Percentiles rank a stretch among this genome's conserved stretches.
Conservation (phyloP, 176 grass and related monocot species). For the Zizania latifolia region DNA sequence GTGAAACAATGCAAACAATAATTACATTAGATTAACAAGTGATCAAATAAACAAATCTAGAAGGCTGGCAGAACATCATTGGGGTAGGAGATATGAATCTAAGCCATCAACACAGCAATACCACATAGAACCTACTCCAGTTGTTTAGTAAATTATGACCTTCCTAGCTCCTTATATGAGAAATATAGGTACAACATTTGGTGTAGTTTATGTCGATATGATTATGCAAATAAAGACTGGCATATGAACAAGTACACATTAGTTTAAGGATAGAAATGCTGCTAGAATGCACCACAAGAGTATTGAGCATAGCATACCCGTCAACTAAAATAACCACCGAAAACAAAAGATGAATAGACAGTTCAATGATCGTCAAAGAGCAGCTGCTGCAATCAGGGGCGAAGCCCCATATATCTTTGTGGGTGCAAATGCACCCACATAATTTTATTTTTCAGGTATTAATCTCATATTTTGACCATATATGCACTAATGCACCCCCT, state of each 20-base stretch:
- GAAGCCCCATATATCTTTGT: too few relatives aligned
- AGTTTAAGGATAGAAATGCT: background rate
- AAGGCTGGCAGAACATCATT: background rate
- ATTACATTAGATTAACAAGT: background rate
- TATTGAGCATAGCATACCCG: background rate
- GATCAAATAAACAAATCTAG: background rate
- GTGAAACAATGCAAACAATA: conserved; percentile 11
- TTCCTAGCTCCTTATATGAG: conserved; percentile 5
- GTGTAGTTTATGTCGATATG: background rate
- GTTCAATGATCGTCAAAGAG: background rate
- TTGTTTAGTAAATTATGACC: background rate
- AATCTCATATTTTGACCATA: too few relatives aligned
- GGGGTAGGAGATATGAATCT: background rate
- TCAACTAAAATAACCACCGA: background rate
- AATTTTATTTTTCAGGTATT: too few relatives aligned
- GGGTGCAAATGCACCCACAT: too few relatives aligned
- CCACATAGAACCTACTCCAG: background rate
- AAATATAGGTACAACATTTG: background rate
- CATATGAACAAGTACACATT: background rate
- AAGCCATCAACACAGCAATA: background rate
- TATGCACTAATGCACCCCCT: too few relatives aligned
- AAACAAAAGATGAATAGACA: background rate
- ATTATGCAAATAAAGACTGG: background rate
- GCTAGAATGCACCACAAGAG: background rate
- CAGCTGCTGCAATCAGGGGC: too few relatives aligned